Conservation (phyloP, 2,329 filamentous ascomycete species). For the Botrytis deweyae region DNA sequence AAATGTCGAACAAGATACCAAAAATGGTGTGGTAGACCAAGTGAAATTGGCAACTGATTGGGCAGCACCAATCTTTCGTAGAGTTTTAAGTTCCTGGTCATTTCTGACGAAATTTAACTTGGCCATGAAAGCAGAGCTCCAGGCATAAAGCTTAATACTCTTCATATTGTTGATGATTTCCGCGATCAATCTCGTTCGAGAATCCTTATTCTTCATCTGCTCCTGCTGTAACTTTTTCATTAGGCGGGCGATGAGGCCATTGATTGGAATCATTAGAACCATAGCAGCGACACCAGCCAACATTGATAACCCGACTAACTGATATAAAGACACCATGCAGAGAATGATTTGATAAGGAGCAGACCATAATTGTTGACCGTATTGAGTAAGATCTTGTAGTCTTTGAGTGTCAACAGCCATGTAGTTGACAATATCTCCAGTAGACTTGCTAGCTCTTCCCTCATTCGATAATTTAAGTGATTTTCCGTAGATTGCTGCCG, state of each 20-base stretch:
- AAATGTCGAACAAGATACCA: conserved; percentile 96
- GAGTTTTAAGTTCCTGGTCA: conserved; percentile 89
- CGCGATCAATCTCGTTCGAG: conserved; percentile 87
- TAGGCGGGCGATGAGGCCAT: conserved; percentile 84
- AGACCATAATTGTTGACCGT: conserved; percentile 92
- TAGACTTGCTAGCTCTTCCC: conserved; percentile 82
- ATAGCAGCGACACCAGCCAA: conserved; percentile 92
- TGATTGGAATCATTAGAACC: conserved; percentile 96
- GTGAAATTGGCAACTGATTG: conserved; percentile 96
- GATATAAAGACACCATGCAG: conserved; percentile 94
- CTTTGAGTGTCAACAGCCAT: conserved; percentile 99
- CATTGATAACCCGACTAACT: conserved; percentile 94
- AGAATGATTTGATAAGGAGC: conserved; percentile 94
- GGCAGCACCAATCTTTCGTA: conserved; percentile 92
- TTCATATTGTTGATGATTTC: conserved; percentile 99
- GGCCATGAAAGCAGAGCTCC: conserved; percentile 96
- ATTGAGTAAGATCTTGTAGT: conserved; percentile 91
- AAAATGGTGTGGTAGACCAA: conserved; percentile 95
- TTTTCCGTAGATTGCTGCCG: conserved; percentile 90
- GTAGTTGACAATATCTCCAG: conserved; percentile 97
- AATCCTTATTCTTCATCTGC: conserved; percentile 99
- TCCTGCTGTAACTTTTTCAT: conserved; percentile 94
- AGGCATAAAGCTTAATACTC: conserved; percentile 97
- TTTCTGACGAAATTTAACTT: conserved; percentile 96
- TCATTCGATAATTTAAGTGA: conserved; percentile 89